Conservation (phyloP, 2,329 filamentous ascomycete species). For the Tolypocladium album region DNA sequence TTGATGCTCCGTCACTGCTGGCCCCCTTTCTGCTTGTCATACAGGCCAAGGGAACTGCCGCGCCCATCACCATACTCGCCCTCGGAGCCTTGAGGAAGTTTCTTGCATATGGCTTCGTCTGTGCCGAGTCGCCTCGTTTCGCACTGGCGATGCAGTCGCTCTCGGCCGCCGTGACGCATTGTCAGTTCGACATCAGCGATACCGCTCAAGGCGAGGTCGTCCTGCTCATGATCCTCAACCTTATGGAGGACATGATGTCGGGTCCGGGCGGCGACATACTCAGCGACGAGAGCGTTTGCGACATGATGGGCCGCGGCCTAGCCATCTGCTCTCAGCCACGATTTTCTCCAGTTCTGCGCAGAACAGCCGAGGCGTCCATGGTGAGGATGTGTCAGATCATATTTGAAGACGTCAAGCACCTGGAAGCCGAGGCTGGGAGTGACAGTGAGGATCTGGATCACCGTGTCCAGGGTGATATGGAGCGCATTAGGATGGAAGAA, state of each 20-base stretch:
- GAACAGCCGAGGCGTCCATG: slow-evolving; percentile 94
- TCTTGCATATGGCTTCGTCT: slow-evolving; percentile 87
- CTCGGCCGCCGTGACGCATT: slow-evolving; percentile 92
- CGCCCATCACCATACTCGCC: slow-evolving; percentile 89
- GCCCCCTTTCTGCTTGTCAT: slow-evolving; percentile 96
- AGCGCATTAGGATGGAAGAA: slow-evolving; percentile 74
- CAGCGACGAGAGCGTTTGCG: slow-evolving; percentile 96
- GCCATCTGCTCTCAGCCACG: slow-evolving; percentile 95
- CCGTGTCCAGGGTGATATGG: slow-evolving; percentile 56
- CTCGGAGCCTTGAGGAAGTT: slow-evolving; percentile 93
- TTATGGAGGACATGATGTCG: slow-evolving; percentile 98
- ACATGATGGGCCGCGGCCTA: slow-evolving; percentile 97
- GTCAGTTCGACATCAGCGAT: slow-evolving; percentile 93
- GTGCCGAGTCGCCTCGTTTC: slow-evolving; percentile 73
- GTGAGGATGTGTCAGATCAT: slow-evolving; percentile 99
- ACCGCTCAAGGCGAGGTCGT: slow-evolving; percentile 93
- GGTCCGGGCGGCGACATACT: slow-evolving; percentile 84
- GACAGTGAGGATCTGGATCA: slow-evolving; percentile 56
- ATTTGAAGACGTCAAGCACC: slow-evolving; percentile 81
- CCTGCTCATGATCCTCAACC: slow-evolving; percentile 80
- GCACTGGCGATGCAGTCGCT: slow-evolving; percentile 88
- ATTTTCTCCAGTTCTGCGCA: slow-evolving; percentile 78
- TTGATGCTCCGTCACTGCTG: slow-evolving; percentile 81
- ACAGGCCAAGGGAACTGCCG: slow-evolving; percentile 88
- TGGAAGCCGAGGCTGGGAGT: slow-evolving; percentile 66